A percentile compares a stretch with the other conserved stretches of the same genome.
phyloP scores from a whole-genome alignment of 371 early-diverging fungal species.

The Mortierella sp. region DNA sequence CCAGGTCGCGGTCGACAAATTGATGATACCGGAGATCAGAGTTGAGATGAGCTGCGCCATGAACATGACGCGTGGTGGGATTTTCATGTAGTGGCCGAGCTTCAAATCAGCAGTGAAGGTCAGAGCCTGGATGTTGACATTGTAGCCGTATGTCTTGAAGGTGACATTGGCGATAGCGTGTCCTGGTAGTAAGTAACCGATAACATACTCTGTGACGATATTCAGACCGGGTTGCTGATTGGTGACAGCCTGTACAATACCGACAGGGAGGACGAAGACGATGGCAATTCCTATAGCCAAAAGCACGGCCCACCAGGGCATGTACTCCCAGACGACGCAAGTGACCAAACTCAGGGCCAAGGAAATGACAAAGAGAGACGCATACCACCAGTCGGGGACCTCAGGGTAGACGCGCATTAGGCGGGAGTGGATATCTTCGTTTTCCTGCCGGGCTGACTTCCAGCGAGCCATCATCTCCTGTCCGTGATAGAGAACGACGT shows the following conservation, averaged over 20 bases:
- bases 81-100: conserved; percentile 61
- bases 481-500: conserved; percentile 71
- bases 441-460: conserved; percentile 64
- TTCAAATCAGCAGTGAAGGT: conserved; percentile 72
- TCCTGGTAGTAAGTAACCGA: conserved; percentile 74
- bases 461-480: conserved; percentile 67
- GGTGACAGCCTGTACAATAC: conserved; percentile 38
- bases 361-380: conserved; percentile 55
- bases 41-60: conserved; percentile 61
- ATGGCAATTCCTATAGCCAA: conserved; percentile 64
- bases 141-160: too few relatives aligned
- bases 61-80: conserved; percentile 65
- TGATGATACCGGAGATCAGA: conserved; percentile 59
- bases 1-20: conserved; percentile 71
- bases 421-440: conserved; percentile 75
- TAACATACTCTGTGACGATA: conserved; percentile 65
- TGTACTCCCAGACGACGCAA: conserved; percentile 58
- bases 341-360: conserved; percentile 55
- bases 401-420: conserved; percentile 79
- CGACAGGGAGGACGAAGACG: conserved; percentile 67
- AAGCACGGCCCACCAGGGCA: conserved; percentile 64
- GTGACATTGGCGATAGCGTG: conserved; percentile 63
- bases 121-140: conserved; percentile 64
- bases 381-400: conserved; percentile 68
- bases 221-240: conserved; percentile 46